Evolutionary conservation across 2,329 filamentous ascomycete species (phyloP), one percentile per base, ranked within the genome.

Genomic region (Colletotrichum filicis): DNA sequence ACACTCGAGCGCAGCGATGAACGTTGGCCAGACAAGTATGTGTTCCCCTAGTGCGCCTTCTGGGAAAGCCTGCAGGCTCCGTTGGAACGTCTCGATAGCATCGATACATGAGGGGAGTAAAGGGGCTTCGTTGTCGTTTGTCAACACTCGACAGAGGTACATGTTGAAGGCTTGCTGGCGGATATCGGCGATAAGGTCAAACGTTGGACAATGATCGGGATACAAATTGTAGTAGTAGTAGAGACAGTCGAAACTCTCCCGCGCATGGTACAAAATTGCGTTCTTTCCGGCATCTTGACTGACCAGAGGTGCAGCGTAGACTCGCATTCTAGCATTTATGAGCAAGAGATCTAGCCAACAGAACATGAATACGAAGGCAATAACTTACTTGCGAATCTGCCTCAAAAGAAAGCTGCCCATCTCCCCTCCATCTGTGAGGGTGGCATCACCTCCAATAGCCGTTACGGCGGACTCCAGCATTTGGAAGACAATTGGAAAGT

Each of bases 381-480:
- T 9, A 14, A 66, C 68, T 60, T 16, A 71, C 68, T 71, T 71
- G n/a, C 58, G 68, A 37, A 71, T 67, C 24, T 71, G 68, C 30
- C 63, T 35, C 4, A 67, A 7, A 6, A 71, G 32, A 1, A 71
- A 71, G 2, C 32, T 4, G 9, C 68, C 57, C n/a, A 67, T 52
- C 24, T 61, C 57, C 7, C 46, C 35, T 4, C 63, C 57, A 3
- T 52, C 30, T 6, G 49, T 52, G 1, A 71, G 4, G 7, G 60
- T 19, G 5, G 55, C 11, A 26, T 61, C 57, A 6, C 79, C 79
- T 0, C 79, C 79, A 1, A 80, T 76, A 0, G 76, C 79, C 8
- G 76, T 56, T 5, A 80, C 28, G 0, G 78, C 79, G 1, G 78
- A 78, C 26, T 80, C 77, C 0, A 80, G 61, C 76, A 80, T 79